Conservation (phyloP, 352 stramenopile genomes). For the Phytophthora syringae region DNA sequence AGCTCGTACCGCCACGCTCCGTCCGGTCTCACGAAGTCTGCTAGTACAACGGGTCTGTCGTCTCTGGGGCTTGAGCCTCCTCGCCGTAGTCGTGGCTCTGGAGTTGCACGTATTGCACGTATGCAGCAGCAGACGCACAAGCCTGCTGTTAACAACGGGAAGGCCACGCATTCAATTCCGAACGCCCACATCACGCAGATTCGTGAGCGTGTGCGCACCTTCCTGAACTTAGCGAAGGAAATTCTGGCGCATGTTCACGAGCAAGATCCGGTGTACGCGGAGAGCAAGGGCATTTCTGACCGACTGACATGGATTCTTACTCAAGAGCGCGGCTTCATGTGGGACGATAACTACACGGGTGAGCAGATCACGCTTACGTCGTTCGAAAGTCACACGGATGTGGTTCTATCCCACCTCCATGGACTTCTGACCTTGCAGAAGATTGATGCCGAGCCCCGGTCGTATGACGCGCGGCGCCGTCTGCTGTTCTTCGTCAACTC, state of each 20-base stretch:
- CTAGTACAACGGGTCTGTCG: constrained; percentile 86
- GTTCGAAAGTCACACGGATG: constrained; percentile 83
- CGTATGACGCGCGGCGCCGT: constrained; percentile 94
- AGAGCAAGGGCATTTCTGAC: constrained; percentile 93
- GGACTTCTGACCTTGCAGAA: constrained; percentile 96
- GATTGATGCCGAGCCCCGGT: constrained; percentile 97
- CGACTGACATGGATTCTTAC: constrained; percentile 96
- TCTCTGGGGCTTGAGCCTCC: constrained; percentile 78
- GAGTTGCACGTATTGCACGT: constrained; percentile 81
- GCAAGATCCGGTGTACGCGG: constrained; percentile 74
- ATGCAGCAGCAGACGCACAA: constrained; percentile 83
- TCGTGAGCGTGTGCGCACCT: constrained; percentile 94
- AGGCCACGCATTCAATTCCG: constrained; percentile 76
- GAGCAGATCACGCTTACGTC: constrained; percentile 92
- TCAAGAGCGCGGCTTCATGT: constrained; percentile 98
- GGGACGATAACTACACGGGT: constrained; percentile 97
- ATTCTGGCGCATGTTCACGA: constrained; percentile 83
- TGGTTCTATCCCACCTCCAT: constrained; percentile 91
- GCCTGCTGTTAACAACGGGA: constrained; percentile 55
- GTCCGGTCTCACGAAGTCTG: constrained; percentile 84
- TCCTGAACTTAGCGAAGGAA: constrained; percentile 94
- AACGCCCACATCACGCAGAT: constrained; percentile 90
- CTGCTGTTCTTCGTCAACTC: constrained; percentile 99
- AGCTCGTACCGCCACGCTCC: constrained; percentile 44
- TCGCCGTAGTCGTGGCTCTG: constrained; percentile 79